Conservation (phyloP, 192 early-diverging fungal species). For the Mortierella hygrophila region DNA sequence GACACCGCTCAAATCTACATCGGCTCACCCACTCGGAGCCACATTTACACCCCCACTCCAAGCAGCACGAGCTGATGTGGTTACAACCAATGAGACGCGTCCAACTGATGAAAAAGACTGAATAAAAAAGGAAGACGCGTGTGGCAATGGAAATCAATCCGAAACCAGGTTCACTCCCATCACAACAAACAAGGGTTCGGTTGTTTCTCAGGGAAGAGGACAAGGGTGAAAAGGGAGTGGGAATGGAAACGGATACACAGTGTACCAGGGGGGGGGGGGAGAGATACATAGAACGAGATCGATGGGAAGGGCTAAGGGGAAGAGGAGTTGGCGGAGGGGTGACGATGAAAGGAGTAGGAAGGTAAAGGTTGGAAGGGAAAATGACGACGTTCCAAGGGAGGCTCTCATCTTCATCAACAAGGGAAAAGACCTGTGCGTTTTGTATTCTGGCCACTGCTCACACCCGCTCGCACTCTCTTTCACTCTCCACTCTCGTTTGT, state of each 20-base stretch:
- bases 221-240: not conserved
- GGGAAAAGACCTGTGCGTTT: not conserved
- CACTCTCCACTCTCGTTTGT: not conserved
- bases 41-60: no score
- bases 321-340: not conserved
- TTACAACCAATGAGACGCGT: not conserved
- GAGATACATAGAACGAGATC: not conserved
- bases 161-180: not conserved
- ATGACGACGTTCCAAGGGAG: not conserved
- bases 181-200: not conserved
- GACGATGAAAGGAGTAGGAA: not conserved
- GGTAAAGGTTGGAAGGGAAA: not conserved
- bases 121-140: not conserved
- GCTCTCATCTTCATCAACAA: not conserved
- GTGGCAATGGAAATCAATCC: not conserved
- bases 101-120: not conserved
- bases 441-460: not conserved
- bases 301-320: not conserved
- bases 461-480: not conserved
- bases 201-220: not conserved
- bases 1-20: no score
- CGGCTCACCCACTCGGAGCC: not conserved
- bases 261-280: not conserved
- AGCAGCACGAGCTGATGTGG: not conserved
- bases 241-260: not conserved